Evolutionary conservation across 768 basidiomycete species (phyloP).

Genomic region (Suillus discolor): DNA sequence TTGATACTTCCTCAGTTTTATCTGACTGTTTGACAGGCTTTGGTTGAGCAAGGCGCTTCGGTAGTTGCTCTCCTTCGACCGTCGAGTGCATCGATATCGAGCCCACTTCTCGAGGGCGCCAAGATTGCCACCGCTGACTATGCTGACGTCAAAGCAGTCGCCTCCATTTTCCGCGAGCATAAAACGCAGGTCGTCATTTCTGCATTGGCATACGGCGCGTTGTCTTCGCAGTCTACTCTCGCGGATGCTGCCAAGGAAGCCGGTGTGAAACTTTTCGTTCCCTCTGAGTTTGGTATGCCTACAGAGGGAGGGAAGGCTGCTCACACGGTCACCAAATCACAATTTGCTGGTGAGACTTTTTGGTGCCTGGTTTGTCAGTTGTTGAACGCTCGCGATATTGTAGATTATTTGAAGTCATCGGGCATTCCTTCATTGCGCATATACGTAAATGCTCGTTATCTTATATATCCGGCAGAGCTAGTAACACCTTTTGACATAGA

Average conservation of each 20-base stretch:
- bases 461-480: background rate
- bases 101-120: slow-evolving; percentile 26
- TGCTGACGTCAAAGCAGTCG: slow-evolving; percentile 24
- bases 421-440: slow-evolving; percentile 33
- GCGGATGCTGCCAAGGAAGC: slow-evolving; percentile 40
- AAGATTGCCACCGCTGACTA: slow-evolving; percentile 32
- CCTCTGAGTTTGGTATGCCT: slow-evolving; percentile 40
- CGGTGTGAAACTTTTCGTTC: slow-evolving; percentile 41
- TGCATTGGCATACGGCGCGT: slow-evolving; percentile 31
- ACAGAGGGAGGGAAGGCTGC: slow-evolving; percentile 35
- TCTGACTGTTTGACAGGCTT: slow-evolving; percentile 18
- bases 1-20: background rate
- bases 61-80: slow-evolving; percentile 29
- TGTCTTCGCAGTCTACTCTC: slow-evolving; percentile 27
- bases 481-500: slow-evolving; percentile 23
- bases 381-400: background rate
- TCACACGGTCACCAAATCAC: slow-evolving; percentile 25
- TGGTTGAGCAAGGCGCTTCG: slow-evolving; percentile 22
- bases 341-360: slow-evolving; percentile 28
- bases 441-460: slow-evolving; percentile 27
- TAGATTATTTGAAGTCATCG: slow-evolving; percentile 32
- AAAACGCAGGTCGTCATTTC: slow-evolving; percentile 38
- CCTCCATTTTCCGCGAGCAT: slow-evolving; percentile 32
- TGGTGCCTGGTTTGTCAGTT: background rate
- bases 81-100: slow-evolving; percentile 22